Base-by-base conservation (phyloP, 2,329 filamentous ascomycete genomes). In the Aureobasidium lini region DNA sequence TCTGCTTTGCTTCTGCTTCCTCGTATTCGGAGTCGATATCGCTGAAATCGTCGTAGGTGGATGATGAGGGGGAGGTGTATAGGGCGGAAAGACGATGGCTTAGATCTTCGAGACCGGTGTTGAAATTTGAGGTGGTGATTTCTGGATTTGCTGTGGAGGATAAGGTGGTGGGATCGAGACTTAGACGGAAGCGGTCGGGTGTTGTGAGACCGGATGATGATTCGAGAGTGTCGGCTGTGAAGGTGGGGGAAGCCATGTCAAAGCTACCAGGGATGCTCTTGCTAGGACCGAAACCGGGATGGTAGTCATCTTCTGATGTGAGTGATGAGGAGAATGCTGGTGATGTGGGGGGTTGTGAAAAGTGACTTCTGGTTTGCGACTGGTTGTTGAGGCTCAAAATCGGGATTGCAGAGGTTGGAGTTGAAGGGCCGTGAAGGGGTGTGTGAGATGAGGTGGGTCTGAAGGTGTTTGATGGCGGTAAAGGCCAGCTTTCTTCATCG, bases 171-270 rank as follows among this genome's bases (percentile, higher is more conserved):
- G 43, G 39, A 16, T 28, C 15, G 34, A 47, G 23, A n/a, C 32
- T 39, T 2, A 57, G 34, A 23, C 39, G 32, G 32, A 18, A 18
- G 16, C 32, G 47, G 6, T 57, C 54, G 13, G 54, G 54, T 18
- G 54, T 57, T 32, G 54, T 36, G 43, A 48, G 23, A 15, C 23
- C 43, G 23, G 54, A 42, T 13, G 53, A 57, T 6, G 53, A 57
- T 62, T 67, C 69, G 28, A 70, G 53, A 15, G 70, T 72, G 36
- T 65, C 65, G 42, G 66, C 68, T 34, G 66, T 67, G 61, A 72
- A 70, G 11, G 68, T 69, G 8, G 70, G 70, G 4, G 70, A 72
- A 23, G 60, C 58, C 29, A 69, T 60, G 47, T 65, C 66, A 53
- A 65, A 62, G 49, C 32, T 57, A 29, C 52, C 47, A 42, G 42